These are phyloP conservation scores for Danielia oregonensis DNA, from an alignment of 805 yeast species.

Conservation along the genomic window DNA sequence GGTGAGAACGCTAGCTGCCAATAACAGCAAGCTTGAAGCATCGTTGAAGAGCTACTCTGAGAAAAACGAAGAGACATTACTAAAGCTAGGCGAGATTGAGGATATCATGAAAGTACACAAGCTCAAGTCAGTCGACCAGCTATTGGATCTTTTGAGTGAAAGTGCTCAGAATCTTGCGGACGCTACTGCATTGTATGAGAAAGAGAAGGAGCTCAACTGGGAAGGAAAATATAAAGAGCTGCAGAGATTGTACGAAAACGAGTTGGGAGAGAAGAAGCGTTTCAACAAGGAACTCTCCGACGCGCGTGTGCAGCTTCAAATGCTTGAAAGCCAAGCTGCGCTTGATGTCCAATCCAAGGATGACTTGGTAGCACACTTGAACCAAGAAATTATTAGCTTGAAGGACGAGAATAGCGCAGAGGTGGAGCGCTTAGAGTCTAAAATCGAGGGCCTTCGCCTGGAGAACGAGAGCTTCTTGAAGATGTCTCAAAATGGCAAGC, in stretches of 20 bases:
- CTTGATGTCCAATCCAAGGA: constrained; percentile 35
- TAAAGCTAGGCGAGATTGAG: constrained; percentile 38
- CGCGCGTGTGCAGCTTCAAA: constrained; percentile 29
- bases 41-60: constrained; percentile 25
- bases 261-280: constrained; percentile 18
- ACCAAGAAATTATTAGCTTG: constrained; percentile 26
- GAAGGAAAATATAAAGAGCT: constrained; percentile 24
- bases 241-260: constrained; percentile 20
- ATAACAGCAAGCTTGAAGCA: constrained; percentile 27
- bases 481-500: constrained; percentile 3
- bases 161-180: constrained; percentile 12
- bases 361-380: constrained; percentile 27
- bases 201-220: constrained; percentile 19
- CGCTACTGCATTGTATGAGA: constrained; percentile 14
- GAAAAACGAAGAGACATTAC: constrained; percentile 28
- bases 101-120: constrained; percentile 25
- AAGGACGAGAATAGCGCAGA: constrained; percentile 41
- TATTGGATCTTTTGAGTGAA: constrained; percentile 19
- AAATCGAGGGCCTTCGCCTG: constrained; percentile 64
- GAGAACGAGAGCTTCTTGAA: constrained; percentile 45
- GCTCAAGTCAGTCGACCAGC: constrained; percentile 26
- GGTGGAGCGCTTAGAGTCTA: constrained; percentile 58
- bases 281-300: constrained; percentile 26
- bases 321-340: constrained; percentile 18
- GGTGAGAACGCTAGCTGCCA: constrained; percentile 54